These are phyloP conservation scores for Penicillium herquei DNA, from an alignment of 495 filamentous ascomycete species.

Conservation along the genomic window DNA sequence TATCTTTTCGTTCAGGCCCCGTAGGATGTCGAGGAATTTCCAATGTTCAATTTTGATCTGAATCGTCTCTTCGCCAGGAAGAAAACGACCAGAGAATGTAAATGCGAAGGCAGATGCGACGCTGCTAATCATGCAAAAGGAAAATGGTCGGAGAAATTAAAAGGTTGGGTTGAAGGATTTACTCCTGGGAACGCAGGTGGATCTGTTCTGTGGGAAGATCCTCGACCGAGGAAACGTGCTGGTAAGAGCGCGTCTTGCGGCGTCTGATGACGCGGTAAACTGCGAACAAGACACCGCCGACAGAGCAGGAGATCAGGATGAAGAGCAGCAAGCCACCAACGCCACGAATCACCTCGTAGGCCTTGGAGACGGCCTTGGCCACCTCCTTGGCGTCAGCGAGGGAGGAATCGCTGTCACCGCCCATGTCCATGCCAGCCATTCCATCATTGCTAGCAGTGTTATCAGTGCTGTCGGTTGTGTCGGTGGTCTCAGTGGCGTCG, in stretches of 20 bases:
- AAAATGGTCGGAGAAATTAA: neutral
- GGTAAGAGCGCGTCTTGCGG: conserved; percentile 31
- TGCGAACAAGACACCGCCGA: conserved; percentile 26
- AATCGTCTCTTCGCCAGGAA: conserved; percentile 14
- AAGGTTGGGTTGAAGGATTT: conserved; percentile 1
- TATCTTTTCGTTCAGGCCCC: conserved; percentile 12
- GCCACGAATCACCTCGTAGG: conserved; percentile 36
- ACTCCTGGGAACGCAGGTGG: conserved; percentile 17
- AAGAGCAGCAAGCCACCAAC: conserved; percentile 35
- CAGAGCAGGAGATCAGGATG: conserved; percentile 25
- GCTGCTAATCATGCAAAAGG: conserved; percentile 17
- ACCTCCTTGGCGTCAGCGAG: conserved; percentile 31
- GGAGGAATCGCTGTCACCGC: conserved; percentile 4
- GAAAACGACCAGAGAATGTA: neutral
- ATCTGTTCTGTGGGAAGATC: conserved; percentile 27
- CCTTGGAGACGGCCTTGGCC: conserved; percentile 32
- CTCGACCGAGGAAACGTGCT: conserved; percentile 35
- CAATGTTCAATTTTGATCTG: neutral
- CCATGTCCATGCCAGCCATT: conserved; percentile 15
- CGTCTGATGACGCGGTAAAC: conserved; percentile 23
- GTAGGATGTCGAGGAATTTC: neutral
- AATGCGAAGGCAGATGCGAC: conserved; percentile 16
- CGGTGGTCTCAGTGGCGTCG: neutral
- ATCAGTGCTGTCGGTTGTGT: neutral
- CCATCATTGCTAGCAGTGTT: conserved; percentile 3